Evolutionary conservation across 2,329 filamentous ascomycete species (phyloP).

Genomic region (Ceratocystis colombiana): DNA sequence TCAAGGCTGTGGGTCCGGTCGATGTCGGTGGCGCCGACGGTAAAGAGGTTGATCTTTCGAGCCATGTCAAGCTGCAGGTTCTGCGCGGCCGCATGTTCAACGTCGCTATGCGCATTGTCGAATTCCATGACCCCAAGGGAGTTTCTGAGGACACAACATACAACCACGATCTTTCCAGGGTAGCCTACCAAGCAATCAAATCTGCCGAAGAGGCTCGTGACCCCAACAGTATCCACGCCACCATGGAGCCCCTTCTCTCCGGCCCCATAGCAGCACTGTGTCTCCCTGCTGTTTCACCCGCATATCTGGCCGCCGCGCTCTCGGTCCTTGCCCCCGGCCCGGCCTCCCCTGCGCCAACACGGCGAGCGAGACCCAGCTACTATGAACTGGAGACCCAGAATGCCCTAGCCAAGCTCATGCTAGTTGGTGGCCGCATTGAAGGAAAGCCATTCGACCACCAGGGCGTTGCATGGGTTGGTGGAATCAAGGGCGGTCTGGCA

Average conservation of each 20-base stretch:
- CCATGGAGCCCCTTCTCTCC: slow-evolving; percentile 65
- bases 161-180: slow-evolving; percentile 44
- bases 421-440: slow-evolving; percentile 80
- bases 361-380: slow-evolving; percentile 67
- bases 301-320: slow-evolving; percentile 71
- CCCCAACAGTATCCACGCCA: slow-evolving; percentile 37
- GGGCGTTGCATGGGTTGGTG: slow-evolving; percentile 54
- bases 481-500: slow-evolving; percentile 71
- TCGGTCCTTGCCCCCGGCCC: slow-evolving; percentile 64
- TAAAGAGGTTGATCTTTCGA: slow-evolving; percentile 42
- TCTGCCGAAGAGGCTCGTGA: slow-evolving; percentile 32
- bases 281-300: slow-evolving; percentile 72
- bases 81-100: slow-evolving; percentile 84
- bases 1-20: slow-evolving; percentile 34
- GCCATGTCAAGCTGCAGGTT: slow-evolving; percentile 65
- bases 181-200: slow-evolving; percentile 43
- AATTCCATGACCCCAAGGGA: slow-evolving; percentile 58
- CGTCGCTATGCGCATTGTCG: slow-evolving; percentile 71
- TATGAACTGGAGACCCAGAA: slow-evolving; percentile 69
- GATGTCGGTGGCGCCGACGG: slow-evolving; percentile 30
- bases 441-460: slow-evolving; percentile 71
- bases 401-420: slow-evolving; percentile 74
- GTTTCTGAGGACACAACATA: slow-evolving; percentile 31
- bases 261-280: slow-evolving; percentile 73
- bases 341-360: slow-evolving; percentile 66